Evolutionary conservation across 768 basidiomycete species (phyloP).

Genomic region (Kwoniella dendrophila): DNA sequence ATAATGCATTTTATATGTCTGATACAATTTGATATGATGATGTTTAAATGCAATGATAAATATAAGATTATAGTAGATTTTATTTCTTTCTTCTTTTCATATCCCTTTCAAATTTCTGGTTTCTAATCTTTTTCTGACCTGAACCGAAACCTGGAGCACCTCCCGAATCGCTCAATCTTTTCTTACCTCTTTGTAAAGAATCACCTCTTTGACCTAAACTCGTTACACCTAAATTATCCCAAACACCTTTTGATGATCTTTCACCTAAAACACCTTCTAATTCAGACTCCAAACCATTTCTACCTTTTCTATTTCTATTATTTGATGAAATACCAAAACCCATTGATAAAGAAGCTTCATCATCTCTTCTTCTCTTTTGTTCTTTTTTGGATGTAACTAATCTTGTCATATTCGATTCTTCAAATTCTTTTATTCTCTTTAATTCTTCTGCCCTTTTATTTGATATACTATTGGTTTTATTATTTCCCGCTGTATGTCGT

Average conservation of each 20-base stretch:
- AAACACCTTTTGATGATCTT: constrained; percentile 48
- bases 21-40: too few relatives aligned
- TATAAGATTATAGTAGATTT: too few relatives aligned
- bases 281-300: constrained; percentile 55
- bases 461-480: constrained; percentile 58
- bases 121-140: too few relatives aligned
- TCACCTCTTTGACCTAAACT: constrained; percentile 33
- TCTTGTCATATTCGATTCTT: constrained; percentile 92
- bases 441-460: constrained; percentile 76
- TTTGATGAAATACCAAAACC: constrained; percentile 63
- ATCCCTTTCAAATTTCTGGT: too few relatives aligned
- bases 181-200: constrained; percentile 29
- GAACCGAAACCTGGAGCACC: too few relatives aligned
- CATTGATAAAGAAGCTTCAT: constrained; percentile 85
- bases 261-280: constrained; percentile 55
- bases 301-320: constrained; percentile 39
- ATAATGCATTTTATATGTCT: too few relatives aligned
- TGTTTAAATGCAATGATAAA: too few relatives aligned
- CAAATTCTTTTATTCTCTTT: constrained; percentile 78
- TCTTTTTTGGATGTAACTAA: constrained; percentile 89
- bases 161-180: too few relatives aligned
- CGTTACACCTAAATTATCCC: constrained; percentile 52
- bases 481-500: constrained; percentile 35
- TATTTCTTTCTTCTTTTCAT: too few relatives aligned
- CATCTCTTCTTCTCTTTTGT: constrained; percentile 67